phyloP scores from a whole-genome alignment of 129 eudicot species.

The Mikania micrantha region DNA sequence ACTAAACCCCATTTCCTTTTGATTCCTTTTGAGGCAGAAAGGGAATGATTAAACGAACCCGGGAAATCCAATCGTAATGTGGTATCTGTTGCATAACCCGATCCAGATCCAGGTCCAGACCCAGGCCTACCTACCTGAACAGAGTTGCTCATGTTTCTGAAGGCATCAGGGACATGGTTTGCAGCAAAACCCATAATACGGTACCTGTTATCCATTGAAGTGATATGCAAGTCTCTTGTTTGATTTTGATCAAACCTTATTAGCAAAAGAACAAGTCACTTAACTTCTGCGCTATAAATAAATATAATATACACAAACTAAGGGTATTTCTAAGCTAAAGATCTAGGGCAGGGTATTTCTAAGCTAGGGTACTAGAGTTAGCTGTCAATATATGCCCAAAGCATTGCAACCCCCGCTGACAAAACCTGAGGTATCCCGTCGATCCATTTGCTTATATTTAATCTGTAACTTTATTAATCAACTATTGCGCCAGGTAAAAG shows the following conservation, averaged over 20 bases:
- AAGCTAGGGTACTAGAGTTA: conserved; percentile 43
- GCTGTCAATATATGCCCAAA: conserved; percentile 35
- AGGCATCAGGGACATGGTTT: conserved; percentile 33
- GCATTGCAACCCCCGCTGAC: conserved; percentile 80
- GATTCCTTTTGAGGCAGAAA: conserved; percentile 48
- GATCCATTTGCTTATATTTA: conserved; percentile 65
- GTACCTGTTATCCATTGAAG: conserved; percentile 68
- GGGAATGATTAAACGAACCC: conserved; percentile 27
- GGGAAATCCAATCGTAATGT: conserved; percentile 67
- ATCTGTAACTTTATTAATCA: conserved; percentile 15
- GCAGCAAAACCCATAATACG: conserved; percentile 47
- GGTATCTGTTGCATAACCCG: conserved; percentile 48
- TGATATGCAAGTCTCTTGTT: conserved; percentile 29
- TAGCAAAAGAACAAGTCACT: conserved; percentile 42
- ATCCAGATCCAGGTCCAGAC: conserved; percentile 21
- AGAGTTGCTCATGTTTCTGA: conserved; percentile 46
- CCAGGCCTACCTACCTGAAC: conserved; percentile 35
- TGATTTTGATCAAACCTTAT: conserved; percentile 37
- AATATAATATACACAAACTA: conserved; percentile 43
- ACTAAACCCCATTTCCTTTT: conserved; percentile 73
- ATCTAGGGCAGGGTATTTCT: conserved; percentile 19
- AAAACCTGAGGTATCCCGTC: conserved; percentile 97
- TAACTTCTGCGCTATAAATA: conserved; percentile 49
- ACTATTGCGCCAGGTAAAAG: conserved; percentile 15
- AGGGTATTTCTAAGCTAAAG: conserved; percentile 24